Conservation (phyloP, 768 basidiomycete genomes). For the Cystobasidiopsis lactophilus region DNA sequence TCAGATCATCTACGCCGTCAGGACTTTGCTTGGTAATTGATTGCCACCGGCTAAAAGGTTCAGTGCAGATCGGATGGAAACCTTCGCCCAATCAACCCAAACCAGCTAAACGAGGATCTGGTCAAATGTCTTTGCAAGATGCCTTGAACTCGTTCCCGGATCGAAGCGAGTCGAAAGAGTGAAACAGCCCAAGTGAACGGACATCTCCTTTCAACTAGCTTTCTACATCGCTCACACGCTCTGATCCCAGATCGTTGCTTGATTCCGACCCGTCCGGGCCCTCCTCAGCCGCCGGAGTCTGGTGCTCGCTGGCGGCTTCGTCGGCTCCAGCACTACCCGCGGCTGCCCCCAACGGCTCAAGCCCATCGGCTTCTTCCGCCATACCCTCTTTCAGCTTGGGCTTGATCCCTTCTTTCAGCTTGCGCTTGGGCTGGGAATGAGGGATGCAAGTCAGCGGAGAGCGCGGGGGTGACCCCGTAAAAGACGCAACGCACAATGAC, state of each 20-base stretch:
- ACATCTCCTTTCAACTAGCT: too few species aligned
- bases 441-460: neutral
- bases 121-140: too few species aligned
- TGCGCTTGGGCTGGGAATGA: neutral
- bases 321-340: neutral
- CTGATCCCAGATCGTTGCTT: too few species aligned
- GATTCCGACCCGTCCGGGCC: too few species aligned
- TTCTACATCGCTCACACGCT: too few species aligned
- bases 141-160: too few species aligned
- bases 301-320: neutral
- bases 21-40: too few species aligned
- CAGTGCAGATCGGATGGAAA: constrained; percentile 56
- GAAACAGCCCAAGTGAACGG: too few species aligned
- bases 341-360: neutral
- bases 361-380: neutral
- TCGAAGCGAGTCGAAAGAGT: too few species aligned
- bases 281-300: neutral
- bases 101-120: neutral
- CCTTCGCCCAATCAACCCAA: constrained; percentile 44
- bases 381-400: neutral
- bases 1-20: constrained; percentile 88
- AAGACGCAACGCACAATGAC: constrained; percentile 34
- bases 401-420: too few species aligned
- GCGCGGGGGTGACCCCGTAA: neutral
- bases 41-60: too few species aligned